A percentile compares a stretch with the other conserved stretches of the same genome.
Conservation (phyloP, 345 rosid genomes). For the Lenwebbia sp. region DNA sequence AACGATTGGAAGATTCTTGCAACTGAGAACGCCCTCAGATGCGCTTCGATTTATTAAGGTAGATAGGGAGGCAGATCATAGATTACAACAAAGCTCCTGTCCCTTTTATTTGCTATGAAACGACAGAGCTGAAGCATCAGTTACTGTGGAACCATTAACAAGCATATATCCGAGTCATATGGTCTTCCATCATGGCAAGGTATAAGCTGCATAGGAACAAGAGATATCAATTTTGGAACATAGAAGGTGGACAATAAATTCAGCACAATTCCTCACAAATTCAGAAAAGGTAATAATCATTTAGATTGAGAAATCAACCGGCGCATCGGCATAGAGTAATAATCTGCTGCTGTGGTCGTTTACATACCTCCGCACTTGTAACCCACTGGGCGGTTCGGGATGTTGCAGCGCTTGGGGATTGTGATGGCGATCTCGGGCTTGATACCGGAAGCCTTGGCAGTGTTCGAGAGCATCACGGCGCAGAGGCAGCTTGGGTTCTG, state of each 20-base stretch:
- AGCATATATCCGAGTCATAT: neutral
- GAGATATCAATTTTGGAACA: neutral
- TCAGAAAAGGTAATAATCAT: neutral
- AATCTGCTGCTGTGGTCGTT: neutral
- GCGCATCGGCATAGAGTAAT: neutral
- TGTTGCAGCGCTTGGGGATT: constrained; percentile 81
- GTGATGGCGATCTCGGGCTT: constrained; percentile 68
- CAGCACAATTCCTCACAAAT: neutral
- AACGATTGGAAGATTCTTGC: neutral
- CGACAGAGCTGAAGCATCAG: neutral
- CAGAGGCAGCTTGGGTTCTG: constrained; percentile 65
- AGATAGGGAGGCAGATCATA: neutral
- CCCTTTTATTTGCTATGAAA: neutral
- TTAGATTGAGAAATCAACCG: neutral
- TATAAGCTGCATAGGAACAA: constrained; percentile 22
- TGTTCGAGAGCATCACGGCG: constrained; percentile 76
- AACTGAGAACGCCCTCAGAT: neutral
- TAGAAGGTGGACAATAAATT: neutral
- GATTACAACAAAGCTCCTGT: neutral
- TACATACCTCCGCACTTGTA: constrained; percentile 72
- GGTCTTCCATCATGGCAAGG: constrained; percentile 24
- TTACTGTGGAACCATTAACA: neutral
- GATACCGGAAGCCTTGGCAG: constrained; percentile 57
- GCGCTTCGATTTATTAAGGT: neutral
- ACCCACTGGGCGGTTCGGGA: constrained; percentile 67